These are phyloP conservation scores for Discostella stelligeroides DNA, from an alignment of 108 stramenopile species.

Conservation along the genomic window DNA sequence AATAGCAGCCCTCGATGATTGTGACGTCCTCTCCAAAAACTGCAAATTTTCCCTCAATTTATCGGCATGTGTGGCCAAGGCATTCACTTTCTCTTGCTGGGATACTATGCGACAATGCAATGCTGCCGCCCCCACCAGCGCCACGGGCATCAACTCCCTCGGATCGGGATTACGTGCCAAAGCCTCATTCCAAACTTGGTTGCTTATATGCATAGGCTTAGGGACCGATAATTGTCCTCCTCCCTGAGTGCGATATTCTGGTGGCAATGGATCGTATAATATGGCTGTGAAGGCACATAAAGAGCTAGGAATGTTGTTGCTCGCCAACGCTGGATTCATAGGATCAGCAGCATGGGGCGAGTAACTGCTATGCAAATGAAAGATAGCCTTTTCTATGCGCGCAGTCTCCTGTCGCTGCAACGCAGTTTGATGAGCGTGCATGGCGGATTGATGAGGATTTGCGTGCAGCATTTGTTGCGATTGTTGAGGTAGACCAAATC, in stretches of 20 bases:
- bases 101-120: conserved; percentile 61
- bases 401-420: conserved; percentile 72
- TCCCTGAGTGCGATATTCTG: conserved; percentile 56
- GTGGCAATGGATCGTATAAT: conserved; percentile 72
- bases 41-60: conserved; percentile 30
- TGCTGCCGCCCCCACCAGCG: conserved; percentile 67
- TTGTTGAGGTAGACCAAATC: no score
- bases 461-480: conserved; percentile 16
- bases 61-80: conserved; percentile 33
- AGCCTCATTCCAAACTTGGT: conserved; percentile 70
- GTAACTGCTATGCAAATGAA: conserved; percentile 61
- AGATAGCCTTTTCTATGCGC: conserved; percentile 56
- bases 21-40: conserved; percentile 16
- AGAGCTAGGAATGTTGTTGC: conserved; percentile 30
- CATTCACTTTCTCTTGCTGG: conserved; percentile 66
- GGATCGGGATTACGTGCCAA: conserved; percentile 86
- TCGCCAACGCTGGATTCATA: conserved; percentile 15
- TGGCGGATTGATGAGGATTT: conserved; percentile 72
- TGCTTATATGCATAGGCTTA: conserved; percentile 65
- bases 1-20: conserved; percentile 21
- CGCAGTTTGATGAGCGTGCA: conserved; percentile 73
- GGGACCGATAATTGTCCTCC: conserved; percentile 45
- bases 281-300: conserved; percentile 62
- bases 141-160: conserved; percentile 57
- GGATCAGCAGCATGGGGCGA: conserved; percentile 33